These are phyloP conservation scores for Alternaria tenuissima DNA, from an alignment of 2,329 filamentous ascomycete species.

Conservation along the genomic window DNA sequence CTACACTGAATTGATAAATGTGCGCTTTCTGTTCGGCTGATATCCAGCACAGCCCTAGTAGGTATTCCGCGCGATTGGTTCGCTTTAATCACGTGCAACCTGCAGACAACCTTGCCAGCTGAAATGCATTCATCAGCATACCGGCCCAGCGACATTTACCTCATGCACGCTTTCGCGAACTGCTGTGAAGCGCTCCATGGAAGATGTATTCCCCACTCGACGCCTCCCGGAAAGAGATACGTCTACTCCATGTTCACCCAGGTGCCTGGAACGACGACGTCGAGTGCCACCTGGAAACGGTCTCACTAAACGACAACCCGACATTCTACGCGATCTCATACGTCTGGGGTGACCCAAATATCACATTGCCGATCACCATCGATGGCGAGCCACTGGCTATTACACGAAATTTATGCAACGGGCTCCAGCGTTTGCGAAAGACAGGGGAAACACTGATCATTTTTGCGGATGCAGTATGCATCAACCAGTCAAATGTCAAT, in stretches of 20 bases:
- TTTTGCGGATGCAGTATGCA: conserved; percentile 22
- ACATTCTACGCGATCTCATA: too few relatives aligned
- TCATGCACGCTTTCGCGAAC: neutral
- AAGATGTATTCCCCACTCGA: conserved; percentile 6
- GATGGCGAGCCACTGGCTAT: neutral
- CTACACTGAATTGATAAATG: neutral
- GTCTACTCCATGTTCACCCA: conserved; percentile 5
- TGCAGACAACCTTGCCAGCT: neutral
- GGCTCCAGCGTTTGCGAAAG: conserved; percentile 1
- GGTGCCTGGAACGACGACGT: neutral
- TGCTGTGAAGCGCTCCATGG: neutral
- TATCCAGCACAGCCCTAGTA: neutral
- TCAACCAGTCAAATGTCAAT: conserved; percentile 20
- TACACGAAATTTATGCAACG: conserved; percentile 2
- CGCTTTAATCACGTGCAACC: neutral
- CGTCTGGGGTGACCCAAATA: neutral
- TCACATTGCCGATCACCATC: neutral
- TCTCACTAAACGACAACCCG: conserved; percentile 9
- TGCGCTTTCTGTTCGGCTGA: neutral
- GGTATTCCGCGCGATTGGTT: neutral
- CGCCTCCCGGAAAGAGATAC: conserved; percentile 4
- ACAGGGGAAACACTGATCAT: neutral
- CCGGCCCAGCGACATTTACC: neutral
- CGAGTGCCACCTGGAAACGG: neutral
- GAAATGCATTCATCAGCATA: neutral